Evolutionary conservation across 2,329 filamentous ascomycete genomes (phyloP), one percentile per base, ranked within the genome.

Genomic region (Epichloe hybrida): DNA sequence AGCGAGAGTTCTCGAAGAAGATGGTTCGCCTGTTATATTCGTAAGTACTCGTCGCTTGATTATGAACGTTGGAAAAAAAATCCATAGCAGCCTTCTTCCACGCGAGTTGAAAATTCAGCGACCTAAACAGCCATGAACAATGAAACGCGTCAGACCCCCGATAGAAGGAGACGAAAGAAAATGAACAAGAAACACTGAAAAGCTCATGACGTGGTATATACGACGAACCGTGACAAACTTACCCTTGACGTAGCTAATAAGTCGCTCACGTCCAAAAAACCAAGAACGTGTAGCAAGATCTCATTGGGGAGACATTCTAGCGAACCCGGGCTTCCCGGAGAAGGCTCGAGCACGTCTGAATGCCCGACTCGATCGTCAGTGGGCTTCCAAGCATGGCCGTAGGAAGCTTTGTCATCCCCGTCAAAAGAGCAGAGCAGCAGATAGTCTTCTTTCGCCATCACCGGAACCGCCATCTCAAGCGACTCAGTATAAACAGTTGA

Each of bases 1-100:
- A 80, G 70, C 23, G 79, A 80, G 46, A 87, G 72, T 42, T 66
- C 63, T 55, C 83, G 80, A 48, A 88, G 72, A 53, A 74, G 75
- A 61, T 77, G 83, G 53, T 72, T 82, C 39, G 76, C 77, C 81
- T 84, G 61, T 21, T 15, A 21, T 7, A 42, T 50, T n/a, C 13
- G 34, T 41, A n/a, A 49, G 50, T 21, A 46, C 17, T 50, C 21
- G 27, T 39, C 5, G 36, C 36, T 31, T 4, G 0, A 31, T 31
- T 11, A 8, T 9, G 27, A 9, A 31, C 9, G 31, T 31, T 31
- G 31, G 31, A 3, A 4, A 4, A 2, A 4, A 1, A 1, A 17
- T 17, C 17, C 4, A 31, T 4, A 31, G 9, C 31, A 31, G 31
- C 31, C 31, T 11, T 31, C 9, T 4, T 31, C 31, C 31, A 11